Percentiles rank a stretch among this genome's conserved stretches.
These are phyloP conservation scores for Amylostereum chailletii DNA, from an alignment of 1,284 basidiomycete species.

Conservation along the genomic window DNA sequence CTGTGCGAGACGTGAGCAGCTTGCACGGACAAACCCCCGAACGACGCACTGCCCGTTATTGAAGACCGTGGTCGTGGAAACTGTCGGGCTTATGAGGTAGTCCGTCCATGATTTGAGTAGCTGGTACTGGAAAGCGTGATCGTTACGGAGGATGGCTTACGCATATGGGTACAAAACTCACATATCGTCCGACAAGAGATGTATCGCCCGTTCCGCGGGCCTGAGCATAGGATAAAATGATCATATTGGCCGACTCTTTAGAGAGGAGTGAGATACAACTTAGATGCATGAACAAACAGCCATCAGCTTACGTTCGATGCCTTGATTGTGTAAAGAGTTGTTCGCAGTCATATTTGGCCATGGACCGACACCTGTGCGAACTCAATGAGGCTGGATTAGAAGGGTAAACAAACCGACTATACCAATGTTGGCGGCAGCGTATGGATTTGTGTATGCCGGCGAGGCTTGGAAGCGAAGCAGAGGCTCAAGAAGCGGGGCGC, in stretches of 20 bases:
- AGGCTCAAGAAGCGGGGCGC: constrained; percentile 7
- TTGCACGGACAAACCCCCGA: neutral
- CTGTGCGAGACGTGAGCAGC: neutral
- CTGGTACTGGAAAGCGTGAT: neutral
- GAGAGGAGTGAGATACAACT: neutral
- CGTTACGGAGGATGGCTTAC: neutral
- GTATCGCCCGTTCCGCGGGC: constrained; percentile 13
- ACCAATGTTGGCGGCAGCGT: constrained; percentile 3
- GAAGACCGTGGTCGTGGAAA: neutral
- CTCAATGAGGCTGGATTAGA: no score
- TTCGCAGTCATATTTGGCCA: constrained; percentile 3
- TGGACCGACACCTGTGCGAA: no score
- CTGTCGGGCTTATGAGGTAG: constrained; percentile 1
- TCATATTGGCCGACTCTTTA: constrained; percentile 13
- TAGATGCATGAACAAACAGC: neutral
- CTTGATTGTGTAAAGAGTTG: constrained; percentile 1
- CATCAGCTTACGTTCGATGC: constrained; percentile 6
- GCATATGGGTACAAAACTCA: constrained; percentile 3
- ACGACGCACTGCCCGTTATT: constrained; percentile 1
- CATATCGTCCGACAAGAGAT: constrained; percentile 7
- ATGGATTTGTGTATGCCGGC: neutral
- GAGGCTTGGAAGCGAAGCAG: constrained; percentile 6
- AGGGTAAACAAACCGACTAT: no score
- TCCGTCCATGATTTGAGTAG: constrained; percentile 1
- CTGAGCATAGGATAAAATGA: constrained; percentile 15